phyloP scores from a whole-genome alignment of 192 early-diverging fungal species.

The Coemansia sp. region DNA sequence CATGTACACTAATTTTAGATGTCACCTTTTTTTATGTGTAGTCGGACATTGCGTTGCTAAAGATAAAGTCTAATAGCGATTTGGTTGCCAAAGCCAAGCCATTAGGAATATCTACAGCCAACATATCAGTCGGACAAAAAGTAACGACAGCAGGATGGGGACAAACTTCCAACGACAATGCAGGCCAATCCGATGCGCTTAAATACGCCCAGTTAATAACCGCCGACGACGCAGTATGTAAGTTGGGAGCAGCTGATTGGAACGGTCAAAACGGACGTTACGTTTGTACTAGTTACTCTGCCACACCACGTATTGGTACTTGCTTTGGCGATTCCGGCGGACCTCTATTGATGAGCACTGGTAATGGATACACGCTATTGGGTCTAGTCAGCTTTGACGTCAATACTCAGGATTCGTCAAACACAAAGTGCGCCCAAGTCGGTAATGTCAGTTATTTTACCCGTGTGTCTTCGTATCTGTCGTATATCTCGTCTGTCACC shows the following conservation, averaged over 20 bases:
- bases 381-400: conserved; percentile 58
- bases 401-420: conserved; percentile 46
- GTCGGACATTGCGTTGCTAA: conserved; percentile 57
- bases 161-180: conserved; percentile 35
- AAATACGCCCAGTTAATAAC: conserved; percentile 43
- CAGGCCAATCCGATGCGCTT: conserved; percentile 33
- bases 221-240: conserved; percentile 33
- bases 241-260: conserved; percentile 32
- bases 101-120: conserved; percentile 23
- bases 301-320: conserved; percentile 47
- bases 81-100: conserved; percentile 34
- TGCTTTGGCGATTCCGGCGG: conserved; percentile 59
- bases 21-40: conserved; percentile 15
- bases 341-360: conserved; percentile 38
- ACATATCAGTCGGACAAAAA: conserved; percentile 29
- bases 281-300: conserved; percentile 53
- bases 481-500: conserved; percentile 46
- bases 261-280: conserved; percentile 46
- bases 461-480: conserved; percentile 49
- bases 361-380: conserved; percentile 37
- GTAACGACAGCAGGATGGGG: conserved; percentile 54
- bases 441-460: conserved; percentile 58
- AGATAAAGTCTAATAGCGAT: conserved; percentile 34
- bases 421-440: conserved; percentile 45
- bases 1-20: conserved; percentile 1